A percentile compares a stretch with the other conserved stretches of the same genome.
These are phyloP conservation scores for Xenoacremonium recifei DNA, from an alignment of 2,329 filamentous ascomycete genomes.

Conservation along the genomic window DNA sequence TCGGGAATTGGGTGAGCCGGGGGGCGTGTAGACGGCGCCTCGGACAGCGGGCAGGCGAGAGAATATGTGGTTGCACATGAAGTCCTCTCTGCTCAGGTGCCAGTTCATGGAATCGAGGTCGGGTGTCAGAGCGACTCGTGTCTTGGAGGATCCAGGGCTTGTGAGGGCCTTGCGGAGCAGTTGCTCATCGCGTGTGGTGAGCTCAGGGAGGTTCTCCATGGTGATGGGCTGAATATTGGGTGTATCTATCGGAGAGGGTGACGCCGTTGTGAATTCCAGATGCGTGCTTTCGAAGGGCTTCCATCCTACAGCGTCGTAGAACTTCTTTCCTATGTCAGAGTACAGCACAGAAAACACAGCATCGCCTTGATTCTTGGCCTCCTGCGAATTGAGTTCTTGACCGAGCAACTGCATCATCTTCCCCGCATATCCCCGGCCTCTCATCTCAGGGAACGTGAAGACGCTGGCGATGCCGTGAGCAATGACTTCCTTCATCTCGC, in stretches of 20 bases:
- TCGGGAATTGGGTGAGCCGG: conserved; percentile 47
- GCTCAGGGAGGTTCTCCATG: conserved; percentile 56
- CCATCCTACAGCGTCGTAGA: conserved; percentile 80
- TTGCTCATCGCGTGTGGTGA: conserved; percentile 64
- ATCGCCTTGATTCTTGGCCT: conserved; percentile 29
- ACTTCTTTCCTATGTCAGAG: conserved; percentile 82
- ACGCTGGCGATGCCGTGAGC: conserved; percentile 78
- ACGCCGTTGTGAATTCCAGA: conserved; percentile 52
- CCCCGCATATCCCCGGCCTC: conserved; percentile 73
- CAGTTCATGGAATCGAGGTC: conserved; percentile 41
- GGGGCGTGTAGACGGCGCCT: conserved; percentile 64
- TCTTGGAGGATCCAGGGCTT: conserved; percentile 24
- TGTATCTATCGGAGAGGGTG: neutral
- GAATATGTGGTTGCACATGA: conserved; percentile 65
- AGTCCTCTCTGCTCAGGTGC: conserved; percentile 77
- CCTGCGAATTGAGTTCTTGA: conserved; percentile 29
- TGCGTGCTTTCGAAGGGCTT: conserved; percentile 70
- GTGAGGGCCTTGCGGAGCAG: conserved; percentile 56
- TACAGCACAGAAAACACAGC: conserved; percentile 73
- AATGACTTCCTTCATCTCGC: conserved; percentile 48
- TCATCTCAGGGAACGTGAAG: conserved; percentile 66
- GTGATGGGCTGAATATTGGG: conserved; percentile 45
- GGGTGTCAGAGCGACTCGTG: conserved; percentile 33
- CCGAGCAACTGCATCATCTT: conserved; percentile 71
- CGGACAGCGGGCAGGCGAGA: conserved; percentile 56